Conservation (phyloP, 2,329 filamentous ascomycete species). For the Pleoardoris graminearum region DNA sequence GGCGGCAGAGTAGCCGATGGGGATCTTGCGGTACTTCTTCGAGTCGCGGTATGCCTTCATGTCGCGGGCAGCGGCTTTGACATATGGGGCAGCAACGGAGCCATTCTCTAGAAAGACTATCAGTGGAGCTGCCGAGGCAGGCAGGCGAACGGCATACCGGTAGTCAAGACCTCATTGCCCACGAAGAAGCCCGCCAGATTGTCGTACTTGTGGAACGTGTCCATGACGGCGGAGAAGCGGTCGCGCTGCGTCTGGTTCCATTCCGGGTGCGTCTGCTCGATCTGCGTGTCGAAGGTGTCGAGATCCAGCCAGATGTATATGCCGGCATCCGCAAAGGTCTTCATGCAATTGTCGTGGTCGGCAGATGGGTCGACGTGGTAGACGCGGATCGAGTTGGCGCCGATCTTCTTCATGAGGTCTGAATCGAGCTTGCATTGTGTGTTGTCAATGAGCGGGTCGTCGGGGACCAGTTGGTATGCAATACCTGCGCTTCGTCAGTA, state of each 20-base stretch:
- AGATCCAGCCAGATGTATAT: slow-evolving; percentile 87
- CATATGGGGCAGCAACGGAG: slow-evolving; percentile 73
- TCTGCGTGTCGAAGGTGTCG: slow-evolving; percentile 69
- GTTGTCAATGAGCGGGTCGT: slow-evolving; percentile 76
- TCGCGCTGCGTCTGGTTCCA: slow-evolving; percentile 76
- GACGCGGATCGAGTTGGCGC: slow-evolving; percentile 81
- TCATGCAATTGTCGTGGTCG: slow-evolving; percentile 81
- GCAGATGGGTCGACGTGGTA: slow-evolving; percentile 78
- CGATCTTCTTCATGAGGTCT: slow-evolving; percentile 75
- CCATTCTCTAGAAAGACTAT: slow-evolving; percentile 46
- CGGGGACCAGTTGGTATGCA: slow-evolving; percentile 67
- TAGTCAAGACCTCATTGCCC: slow-evolving; percentile 81
- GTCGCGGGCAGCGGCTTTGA: slow-evolving; percentile 80
- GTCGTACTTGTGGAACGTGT: slow-evolving; percentile 74
- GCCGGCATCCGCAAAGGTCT: slow-evolving; percentile 73
- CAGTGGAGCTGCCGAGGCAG: slow-evolving; percentile 7
- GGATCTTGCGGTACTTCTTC: slow-evolving; percentile 78
- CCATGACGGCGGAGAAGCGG: slow-evolving; percentile 71
- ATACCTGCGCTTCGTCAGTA: slow-evolving; percentile 59
- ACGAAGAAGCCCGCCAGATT: slow-evolving; percentile 85
- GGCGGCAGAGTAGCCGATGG: slow-evolving; percentile 84
- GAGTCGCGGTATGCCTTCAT: slow-evolving; percentile 78
- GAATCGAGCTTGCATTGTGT: slow-evolving; percentile 78
- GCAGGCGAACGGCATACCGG: slow-evolving; percentile 30
- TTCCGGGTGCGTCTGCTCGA: slow-evolving; percentile 63